phyloP scores from a whole-genome alignment of 169 alveolate species.

The Cystoisospora suis region DNA sequence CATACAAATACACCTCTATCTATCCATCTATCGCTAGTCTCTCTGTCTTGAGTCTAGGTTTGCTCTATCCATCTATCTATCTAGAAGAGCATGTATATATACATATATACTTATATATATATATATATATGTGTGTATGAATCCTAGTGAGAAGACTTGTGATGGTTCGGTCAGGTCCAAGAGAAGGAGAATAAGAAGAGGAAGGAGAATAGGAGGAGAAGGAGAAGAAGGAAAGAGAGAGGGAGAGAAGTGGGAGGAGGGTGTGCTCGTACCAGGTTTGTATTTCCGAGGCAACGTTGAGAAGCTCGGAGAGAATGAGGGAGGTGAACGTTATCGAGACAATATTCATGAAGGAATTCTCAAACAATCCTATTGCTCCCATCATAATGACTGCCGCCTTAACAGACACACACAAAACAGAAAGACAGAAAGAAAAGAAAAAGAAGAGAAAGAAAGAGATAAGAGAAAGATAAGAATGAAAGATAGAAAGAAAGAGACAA shows the following conservation, averaged over 20 bases:
- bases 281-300: constrained; percentile 93
- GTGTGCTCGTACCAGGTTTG: constrained; percentile 79
- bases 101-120: not conserved
- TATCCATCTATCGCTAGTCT: no score
- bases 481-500: not conserved
- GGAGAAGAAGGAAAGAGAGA: constrained; percentile 6
- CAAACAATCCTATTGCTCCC: constrained; percentile 91
- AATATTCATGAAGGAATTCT: constrained; percentile 87
- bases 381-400: constrained; percentile 96
- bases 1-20: not conserved
- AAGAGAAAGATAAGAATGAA: constrained; percentile 64
- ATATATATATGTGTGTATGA: no score
- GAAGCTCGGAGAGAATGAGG: constrained; percentile 92
- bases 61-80: no score
- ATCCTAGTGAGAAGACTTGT: no score
- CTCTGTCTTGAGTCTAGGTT: no score
- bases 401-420: constrained; percentile 60
- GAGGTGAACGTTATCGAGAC: constrained; percentile 97
- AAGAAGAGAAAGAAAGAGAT: not conserved
- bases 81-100: not conserved
- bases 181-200: not conserved
- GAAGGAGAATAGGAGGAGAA: not conserved
- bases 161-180: not conserved
- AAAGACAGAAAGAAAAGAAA: constrained; percentile 2
- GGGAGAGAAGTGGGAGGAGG: not conserved